phyloP scores from a whole-genome alignment of 495 filamentous ascomycete species.

The Amorphotheca resinae region DNA sequence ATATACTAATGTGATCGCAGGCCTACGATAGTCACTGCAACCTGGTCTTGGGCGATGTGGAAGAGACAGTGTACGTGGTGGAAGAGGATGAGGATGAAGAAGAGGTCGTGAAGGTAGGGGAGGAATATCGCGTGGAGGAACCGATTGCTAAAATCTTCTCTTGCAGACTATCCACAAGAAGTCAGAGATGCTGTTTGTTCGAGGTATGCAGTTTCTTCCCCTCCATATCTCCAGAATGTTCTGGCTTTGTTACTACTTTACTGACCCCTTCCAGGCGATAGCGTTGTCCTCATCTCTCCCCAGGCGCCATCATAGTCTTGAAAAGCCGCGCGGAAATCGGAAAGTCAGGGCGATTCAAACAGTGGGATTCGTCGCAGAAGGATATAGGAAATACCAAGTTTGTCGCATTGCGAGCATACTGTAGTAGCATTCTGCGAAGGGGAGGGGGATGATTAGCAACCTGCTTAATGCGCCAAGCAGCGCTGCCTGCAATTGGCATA shows the following conservation, averaged over 20 bases:
- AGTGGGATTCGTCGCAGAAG: background rate
- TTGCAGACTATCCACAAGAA: slow-evolving; percentile 86
- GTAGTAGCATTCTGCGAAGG: background rate
- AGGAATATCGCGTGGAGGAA: slow-evolving; percentile 1
- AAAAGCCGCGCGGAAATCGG: background rate
- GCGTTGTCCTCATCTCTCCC: slow-evolving; percentile 90
- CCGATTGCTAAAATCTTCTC: slow-evolving; percentile 5
- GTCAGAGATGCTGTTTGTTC: slow-evolving; percentile 97
- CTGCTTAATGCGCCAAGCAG: too few species aligned
- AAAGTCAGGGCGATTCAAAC: background rate
- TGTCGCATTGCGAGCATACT: background rate
- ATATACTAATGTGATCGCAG: slow-evolving; percentile 32
- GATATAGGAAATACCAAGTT: background rate
- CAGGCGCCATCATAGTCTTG: slow-evolving; percentile 15
- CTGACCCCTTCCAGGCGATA: slow-evolving; percentile 59
- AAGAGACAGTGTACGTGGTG: slow-evolving; percentile 90
- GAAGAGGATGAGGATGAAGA: slow-evolving; percentile 79
- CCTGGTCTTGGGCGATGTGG: slow-evolving; percentile 89
- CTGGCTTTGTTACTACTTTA: background rate
- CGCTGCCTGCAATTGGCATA: background rate
- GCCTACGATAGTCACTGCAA: slow-evolving; percentile 99
- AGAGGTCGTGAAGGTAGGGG: slow-evolving; percentile 15
- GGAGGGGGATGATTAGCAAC: too few species aligned
- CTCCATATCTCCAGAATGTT: background rate
- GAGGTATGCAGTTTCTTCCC: slow-evolving; percentile 49